phyloP scores from a whole-genome alignment of 192 early-diverging fungal genomes.

The Chytriomyces hyalinus region DNA sequence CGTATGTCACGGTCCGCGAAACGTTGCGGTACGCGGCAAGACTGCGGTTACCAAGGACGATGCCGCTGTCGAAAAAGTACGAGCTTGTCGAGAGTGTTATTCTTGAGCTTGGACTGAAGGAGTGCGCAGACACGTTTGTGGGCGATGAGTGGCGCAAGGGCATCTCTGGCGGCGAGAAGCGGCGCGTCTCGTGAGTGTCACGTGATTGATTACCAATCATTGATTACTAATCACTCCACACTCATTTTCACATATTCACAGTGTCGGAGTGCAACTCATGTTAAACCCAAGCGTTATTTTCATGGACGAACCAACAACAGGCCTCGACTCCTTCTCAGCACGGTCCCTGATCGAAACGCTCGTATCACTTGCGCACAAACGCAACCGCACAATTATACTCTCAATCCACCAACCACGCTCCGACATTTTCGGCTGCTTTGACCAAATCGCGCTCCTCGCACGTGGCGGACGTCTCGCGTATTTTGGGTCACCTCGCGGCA shows the following conservation, averaged over 20 bases:
- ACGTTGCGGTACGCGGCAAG: slow-evolving; percentile 74
- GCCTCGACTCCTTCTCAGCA: slow-evolving; percentile 74
- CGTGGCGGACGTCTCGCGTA: slow-evolving; percentile 71
- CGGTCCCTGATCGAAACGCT: slow-evolving; percentile 66
- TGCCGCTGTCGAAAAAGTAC: slow-evolving; percentile 33
- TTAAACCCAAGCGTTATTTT: slow-evolving; percentile 64
- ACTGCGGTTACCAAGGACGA: slow-evolving; percentile 62
- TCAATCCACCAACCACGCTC: slow-evolving; percentile 90
- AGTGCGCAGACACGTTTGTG: slow-evolving; percentile 52
- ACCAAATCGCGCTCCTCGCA: slow-evolving; percentile 78
- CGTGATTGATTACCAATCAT: too few relatives aligned
- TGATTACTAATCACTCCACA: too few relatives aligned
- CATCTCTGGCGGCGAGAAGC: slow-evolving; percentile 86
- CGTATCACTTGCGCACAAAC: slow-evolving; percentile 40
- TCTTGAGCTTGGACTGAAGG: slow-evolving; percentile 49
- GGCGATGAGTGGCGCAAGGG: slow-evolving; percentile 56
- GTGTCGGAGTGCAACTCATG: slow-evolving; percentile 85
- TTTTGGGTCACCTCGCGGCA: slow-evolving; percentile 56
- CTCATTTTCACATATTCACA: slow-evolving; percentile 8
- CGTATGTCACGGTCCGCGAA: slow-evolving; percentile 73
- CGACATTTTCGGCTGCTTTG: slow-evolving; percentile 81
- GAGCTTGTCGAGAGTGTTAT: slow-evolving; percentile 51
- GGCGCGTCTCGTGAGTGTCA: slow-evolving; percentile 67
- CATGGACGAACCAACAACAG: slow-evolving; percentile 59
- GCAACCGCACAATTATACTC: slow-evolving; percentile 68